phyloP scores from a whole-genome alignment of 306 rosid species.

The Trifolium dubium region DNA sequence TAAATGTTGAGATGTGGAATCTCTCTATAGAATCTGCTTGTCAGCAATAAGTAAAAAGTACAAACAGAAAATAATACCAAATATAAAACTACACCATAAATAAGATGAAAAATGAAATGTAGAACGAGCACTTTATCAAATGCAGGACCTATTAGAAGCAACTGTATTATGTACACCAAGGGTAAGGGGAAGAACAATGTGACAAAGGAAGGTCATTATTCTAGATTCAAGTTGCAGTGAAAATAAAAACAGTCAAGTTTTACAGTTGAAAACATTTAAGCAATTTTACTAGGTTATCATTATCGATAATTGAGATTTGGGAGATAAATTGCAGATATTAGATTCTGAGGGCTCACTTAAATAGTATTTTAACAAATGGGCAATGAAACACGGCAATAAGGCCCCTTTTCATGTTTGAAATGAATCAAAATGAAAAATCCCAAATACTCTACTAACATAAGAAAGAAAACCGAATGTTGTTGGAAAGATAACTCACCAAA shows the following conservation, averaged over 20 bases:
- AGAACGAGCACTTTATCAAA: slow-evolving; percentile 14
- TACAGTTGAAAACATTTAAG: slow-evolving; percentile 6
- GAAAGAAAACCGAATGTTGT: slow-evolving; percentile 6
- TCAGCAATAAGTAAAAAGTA: slow-evolving; percentile 31
- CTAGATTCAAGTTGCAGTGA: slow-evolving; percentile 14
- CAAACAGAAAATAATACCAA: slow-evolving; percentile 11
- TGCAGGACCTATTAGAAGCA: slow-evolving; percentile 20
- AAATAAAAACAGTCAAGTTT: not conserved
- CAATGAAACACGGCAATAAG: not conserved
- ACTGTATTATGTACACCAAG: slow-evolving; percentile 13
- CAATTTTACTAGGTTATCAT: slow-evolving; percentile 6
- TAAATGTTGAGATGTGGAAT: slow-evolving; percentile 90
- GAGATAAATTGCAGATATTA: not conserved
- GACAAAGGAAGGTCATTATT: slow-evolving; percentile 1
- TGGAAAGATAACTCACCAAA: slow-evolving; percentile 67
- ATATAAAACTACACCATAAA: slow-evolving; percentile 5
- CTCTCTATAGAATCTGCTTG: slow-evolving; percentile 92
- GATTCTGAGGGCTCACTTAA: not conserved
- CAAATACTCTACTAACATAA: slow-evolving; percentile 21
- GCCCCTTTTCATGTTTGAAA: slow-evolving; percentile 28
- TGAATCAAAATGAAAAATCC: not conserved
- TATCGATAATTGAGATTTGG: slow-evolving; percentile 20
- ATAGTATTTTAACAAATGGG: slow-evolving; percentile 2
- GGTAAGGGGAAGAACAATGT: not conserved
- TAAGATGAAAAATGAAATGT: slow-evolving; percentile 22